Conservation (phyloP, 164 flowering plant species). For the Santalum album region DNA sequence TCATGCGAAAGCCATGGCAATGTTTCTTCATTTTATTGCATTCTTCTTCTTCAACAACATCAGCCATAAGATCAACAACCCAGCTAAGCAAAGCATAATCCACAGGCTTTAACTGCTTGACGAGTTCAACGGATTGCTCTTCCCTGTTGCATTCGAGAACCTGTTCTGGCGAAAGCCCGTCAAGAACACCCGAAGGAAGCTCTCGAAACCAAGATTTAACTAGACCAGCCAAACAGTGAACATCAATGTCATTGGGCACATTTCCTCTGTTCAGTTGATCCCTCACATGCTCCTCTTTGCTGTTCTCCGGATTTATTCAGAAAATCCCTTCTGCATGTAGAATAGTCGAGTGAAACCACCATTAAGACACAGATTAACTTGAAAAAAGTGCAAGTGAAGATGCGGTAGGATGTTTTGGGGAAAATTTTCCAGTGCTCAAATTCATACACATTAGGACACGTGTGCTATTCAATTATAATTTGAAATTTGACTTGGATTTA, state of each 20-base stretch:
- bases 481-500: no score
- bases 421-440: no score
- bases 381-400: no score
- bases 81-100: slow-evolving; percentile 77
- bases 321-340: slow-evolving; percentile 91
- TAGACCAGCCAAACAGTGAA: slow-evolving; percentile 90
- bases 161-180: slow-evolving; percentile 91
- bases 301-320: slow-evolving; percentile 89
- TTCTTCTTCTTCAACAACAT: slow-evolving; percentile 89
- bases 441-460: no score
- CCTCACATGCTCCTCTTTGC: slow-evolving; percentile 84
- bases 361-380: no score
- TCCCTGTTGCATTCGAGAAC: slow-evolving; percentile 80
- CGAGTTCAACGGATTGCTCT: slow-evolving; percentile 69
- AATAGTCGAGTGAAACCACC: neutral
- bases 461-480: no score
- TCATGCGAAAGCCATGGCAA: slow-evolving; percentile 95
- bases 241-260: slow-evolving; percentile 84
- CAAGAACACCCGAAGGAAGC: slow-evolving; percentile 85
- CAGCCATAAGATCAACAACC: slow-evolving; percentile 96
- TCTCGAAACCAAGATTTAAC: slow-evolving; percentile 96
- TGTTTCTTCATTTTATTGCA: slow-evolving; percentile 90
- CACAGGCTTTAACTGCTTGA: slow-evolving; percentile 71
- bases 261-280: slow-evolving; percentile 79
- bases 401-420: no score